phyloP scores from a whole-genome alignment of 768 basidiomycete genomes.

The Mrakia gelida region DNA sequence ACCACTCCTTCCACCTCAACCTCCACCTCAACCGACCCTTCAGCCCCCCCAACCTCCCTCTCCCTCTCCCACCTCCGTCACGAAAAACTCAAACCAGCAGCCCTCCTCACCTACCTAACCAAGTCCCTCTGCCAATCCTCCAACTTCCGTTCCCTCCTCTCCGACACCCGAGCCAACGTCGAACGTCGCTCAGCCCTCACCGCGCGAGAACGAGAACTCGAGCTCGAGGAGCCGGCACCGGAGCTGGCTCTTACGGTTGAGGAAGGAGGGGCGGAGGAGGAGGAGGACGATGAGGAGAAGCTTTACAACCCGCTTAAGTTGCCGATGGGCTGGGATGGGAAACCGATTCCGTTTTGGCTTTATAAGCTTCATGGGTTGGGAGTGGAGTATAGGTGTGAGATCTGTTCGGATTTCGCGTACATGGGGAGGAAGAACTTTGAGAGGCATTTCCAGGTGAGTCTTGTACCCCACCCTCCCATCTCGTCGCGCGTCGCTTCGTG shows the following conservation, averaged over 20 bases:
- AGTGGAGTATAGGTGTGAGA: slow-evolving; percentile 96
- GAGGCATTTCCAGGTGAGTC: slow-evolving; percentile 77
- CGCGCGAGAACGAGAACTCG: slow-evolving; percentile 77
- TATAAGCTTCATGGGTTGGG: slow-evolving; percentile 97
- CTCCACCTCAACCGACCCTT: slow-evolving; percentile 3
- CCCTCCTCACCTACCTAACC: slow-evolving; percentile 65
- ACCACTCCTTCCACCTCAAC: slow-evolving; percentile 11
- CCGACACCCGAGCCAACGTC: slow-evolving; percentile 91
- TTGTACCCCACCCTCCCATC: too few relatives aligned
- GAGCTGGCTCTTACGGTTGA: slow-evolving; percentile 42
- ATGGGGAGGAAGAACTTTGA: slow-evolving; percentile 98
- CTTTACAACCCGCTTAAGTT: slow-evolving; percentile 98
- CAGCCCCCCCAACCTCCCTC: background rate
- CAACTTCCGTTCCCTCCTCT: slow-evolving; percentile 61
- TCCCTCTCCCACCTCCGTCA: slow-evolving; percentile 32
- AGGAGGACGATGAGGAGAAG: slow-evolving; percentile 77
- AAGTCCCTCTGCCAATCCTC: slow-evolving; percentile 59
- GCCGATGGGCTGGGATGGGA: slow-evolving; percentile 96
- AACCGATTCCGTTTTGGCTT: slow-evolving; percentile 97
- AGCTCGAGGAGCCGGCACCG: slow-evolving; percentile 69
- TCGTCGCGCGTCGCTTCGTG: too few relatives aligned
- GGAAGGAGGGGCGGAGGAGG: slow-evolving; percentile 47
- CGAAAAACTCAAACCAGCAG: slow-evolving; percentile 60
- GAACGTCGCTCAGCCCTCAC: slow-evolving; percentile 95
- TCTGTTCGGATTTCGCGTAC: slow-evolving; percentile 93